A percentile compares a stretch with the other conserved stretches of the same genome.
Evolutionary conservation across 345 rosid genomes (phyloP).

Genomic region (Eucalyptus coolabah): DNA sequence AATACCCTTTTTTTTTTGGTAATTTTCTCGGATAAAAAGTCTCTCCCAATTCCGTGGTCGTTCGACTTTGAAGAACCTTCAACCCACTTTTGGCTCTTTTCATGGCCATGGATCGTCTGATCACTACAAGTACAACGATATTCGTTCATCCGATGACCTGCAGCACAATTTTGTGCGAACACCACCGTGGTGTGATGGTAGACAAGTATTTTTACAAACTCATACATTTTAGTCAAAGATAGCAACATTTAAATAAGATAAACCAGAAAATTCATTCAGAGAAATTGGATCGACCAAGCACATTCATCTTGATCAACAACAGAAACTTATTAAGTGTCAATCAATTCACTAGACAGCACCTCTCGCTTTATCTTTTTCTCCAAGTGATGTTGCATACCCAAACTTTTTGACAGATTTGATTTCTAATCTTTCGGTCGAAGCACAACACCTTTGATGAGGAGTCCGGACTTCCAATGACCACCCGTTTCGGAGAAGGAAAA

Average conservation of each 20-base stretch:
- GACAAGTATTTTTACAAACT: not conserved
- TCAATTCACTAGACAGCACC: not conserved
- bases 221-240: not conserved
- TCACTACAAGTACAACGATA: not conserved
- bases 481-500: not conserved
- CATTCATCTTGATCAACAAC: not conserved
- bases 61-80: not conserved
- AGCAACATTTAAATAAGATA: not conserved
- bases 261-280: not conserved
- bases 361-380: not conserved
- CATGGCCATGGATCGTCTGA: not conserved
- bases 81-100: no score
- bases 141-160: not conserved
- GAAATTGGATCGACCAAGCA: not conserved
- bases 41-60: not conserved
- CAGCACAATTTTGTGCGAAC: not conserved
- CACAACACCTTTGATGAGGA: not conserved
- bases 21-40: no score
- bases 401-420: not conserved
- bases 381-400: not conserved
- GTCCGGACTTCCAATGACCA: not conserved
- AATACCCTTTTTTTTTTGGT: fast-evolving
- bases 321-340: not conserved
- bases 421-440: not conserved
- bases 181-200: not conserved